Percentiles rank a stretch among this genome's conserved stretches.
Conservation (phyloP, 2,329 filamentous ascomycete species). For the Dothistroma septosporum region DNA sequence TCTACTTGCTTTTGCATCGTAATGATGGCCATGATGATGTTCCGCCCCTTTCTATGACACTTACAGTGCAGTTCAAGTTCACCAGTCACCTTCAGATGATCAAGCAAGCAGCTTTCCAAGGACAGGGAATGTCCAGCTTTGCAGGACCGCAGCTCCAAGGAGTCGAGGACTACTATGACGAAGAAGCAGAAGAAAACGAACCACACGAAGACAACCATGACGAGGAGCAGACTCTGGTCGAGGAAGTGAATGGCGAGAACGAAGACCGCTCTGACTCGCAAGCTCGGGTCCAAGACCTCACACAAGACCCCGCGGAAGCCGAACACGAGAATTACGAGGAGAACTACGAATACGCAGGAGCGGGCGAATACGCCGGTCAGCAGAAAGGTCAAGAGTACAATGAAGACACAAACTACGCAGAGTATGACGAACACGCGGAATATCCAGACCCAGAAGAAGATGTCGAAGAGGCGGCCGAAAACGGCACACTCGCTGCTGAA, state of each 20-base stretch:
- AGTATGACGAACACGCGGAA: conserved; percentile 15
- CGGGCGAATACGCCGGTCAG: conserved; percentile 1
- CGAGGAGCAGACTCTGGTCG: neutral
- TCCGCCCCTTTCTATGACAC: conserved; percentile 53
- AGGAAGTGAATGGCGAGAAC: conserved; percentile 4
- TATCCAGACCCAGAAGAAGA: conserved; percentile 16
- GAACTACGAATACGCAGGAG: conserved; percentile 6
- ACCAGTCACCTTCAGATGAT: conserved; percentile 51
- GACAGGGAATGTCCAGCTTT: conserved; percentile 55
- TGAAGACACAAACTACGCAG: conserved; percentile 9
- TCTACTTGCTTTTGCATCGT: conserved; percentile 56
- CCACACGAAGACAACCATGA: conserved; percentile 4
- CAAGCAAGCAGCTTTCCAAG: conserved; percentile 50
- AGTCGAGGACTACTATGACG: conserved; percentile 17
- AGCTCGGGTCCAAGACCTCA: conserved; percentile 5
- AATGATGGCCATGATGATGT: conserved; percentile 56
- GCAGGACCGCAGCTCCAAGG: conserved; percentile 20
- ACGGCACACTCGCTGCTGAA: conserved; percentile 1
- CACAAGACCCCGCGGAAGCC: conserved; percentile 3
- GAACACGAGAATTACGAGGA: conserved; percentile 17
- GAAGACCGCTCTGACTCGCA: neutral
- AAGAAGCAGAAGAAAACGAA: conserved; percentile 13
- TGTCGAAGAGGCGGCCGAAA: conserved; percentile 7
- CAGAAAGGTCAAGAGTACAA: conserved; percentile 3
- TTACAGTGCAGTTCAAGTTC: conserved; percentile 54